Conservation (phyloP, 139 green algal species). For the Chlamydomonas sphaeroides region DNA sequence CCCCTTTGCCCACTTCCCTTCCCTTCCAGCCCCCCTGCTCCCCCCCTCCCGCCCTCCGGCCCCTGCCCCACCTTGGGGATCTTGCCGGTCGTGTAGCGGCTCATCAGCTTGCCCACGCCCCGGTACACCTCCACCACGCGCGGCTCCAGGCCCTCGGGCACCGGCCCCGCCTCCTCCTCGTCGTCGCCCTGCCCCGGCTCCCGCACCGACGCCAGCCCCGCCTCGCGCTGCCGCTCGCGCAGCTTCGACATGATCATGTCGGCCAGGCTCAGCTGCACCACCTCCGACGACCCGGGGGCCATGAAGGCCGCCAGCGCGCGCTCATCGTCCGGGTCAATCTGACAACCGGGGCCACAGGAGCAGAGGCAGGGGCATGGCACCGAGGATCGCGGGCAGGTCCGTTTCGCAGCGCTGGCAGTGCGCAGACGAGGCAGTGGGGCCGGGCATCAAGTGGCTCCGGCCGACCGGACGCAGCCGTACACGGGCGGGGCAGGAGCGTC, state of each 20-base stretch:
- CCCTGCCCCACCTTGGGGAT: constrained; percentile 22
- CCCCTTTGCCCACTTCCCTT: too few relatives aligned
- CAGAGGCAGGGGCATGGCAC: too few relatives aligned
- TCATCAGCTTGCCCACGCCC: constrained; percentile 75
- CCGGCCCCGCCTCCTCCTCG: background rate
- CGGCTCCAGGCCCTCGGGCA: constrained; percentile 75
- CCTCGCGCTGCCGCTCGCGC: constrained; percentile 57
- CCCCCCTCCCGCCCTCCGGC: too few relatives aligned
- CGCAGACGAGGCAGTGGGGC: too few relatives aligned
- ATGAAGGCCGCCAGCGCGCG: constrained; percentile 85
- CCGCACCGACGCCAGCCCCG: constrained; percentile 31
- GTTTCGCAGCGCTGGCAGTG: too few relatives aligned
- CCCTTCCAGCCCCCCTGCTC: background rate
- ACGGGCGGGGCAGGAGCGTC: too few relatives aligned
- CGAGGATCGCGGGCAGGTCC: too few relatives aligned
- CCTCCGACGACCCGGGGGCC: constrained; percentile 44
- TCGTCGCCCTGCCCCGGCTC: background rate
- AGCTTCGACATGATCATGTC: constrained; percentile 91
- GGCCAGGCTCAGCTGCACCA: constrained; percentile 69
- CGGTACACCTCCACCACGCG: constrained; percentile 83
- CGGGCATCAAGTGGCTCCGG: too few relatives aligned
- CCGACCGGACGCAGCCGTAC: too few relatives aligned
- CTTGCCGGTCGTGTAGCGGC: constrained; percentile 83
- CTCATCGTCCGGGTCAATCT: constrained; percentile 83
- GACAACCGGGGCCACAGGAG: too few relatives aligned